Percentiles rank a stretch among this genome's conserved stretches.
phyloP scores from a whole-genome alignment of 495 filamentous ascomycete genomes.

The Penicillium crystallinum region DNA sequence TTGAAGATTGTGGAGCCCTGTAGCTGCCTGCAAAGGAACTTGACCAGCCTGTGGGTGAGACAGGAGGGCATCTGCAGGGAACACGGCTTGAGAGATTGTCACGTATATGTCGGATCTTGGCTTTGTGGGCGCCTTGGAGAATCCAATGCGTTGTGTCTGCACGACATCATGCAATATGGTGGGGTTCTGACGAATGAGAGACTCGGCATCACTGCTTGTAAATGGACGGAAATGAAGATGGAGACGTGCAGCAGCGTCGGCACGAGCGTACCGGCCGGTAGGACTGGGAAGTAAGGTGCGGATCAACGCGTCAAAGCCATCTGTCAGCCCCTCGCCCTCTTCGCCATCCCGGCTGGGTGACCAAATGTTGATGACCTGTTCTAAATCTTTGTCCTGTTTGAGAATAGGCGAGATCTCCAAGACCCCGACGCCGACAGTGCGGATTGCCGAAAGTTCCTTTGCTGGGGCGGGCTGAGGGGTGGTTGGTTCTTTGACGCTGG shows the following conservation, averaged over 20 bases:
- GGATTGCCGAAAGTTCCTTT: constrained; percentile 49
- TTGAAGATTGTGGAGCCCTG: constrained; percentile 71
- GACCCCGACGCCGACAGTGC: constrained; percentile 75
- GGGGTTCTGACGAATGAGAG: constrained; percentile 76
- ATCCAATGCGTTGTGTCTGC: constrained; percentile 85
- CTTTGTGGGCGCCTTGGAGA: constrained; percentile 84
- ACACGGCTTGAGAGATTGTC: constrained; percentile 66
- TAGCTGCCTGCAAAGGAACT: constrained; percentile 55
- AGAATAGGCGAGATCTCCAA: constrained; percentile 75
- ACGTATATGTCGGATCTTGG: constrained; percentile 91
- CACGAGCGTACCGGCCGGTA: constrained; percentile 67
- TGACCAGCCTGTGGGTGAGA: constrained; percentile 75
- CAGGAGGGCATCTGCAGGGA: constrained; percentile 73
- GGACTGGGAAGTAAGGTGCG: constrained; percentile 67
- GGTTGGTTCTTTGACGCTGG: constrained; percentile 44
- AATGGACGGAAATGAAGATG: constrained; percentile 76
- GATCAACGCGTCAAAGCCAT: constrained; percentile 74
- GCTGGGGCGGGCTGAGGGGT: constrained; percentile 24
- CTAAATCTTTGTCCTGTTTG: constrained; percentile 67
- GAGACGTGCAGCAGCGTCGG: constrained; percentile 62
- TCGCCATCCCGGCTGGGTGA: constrained; percentile 54
- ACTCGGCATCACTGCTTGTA: constrained; percentile 65
- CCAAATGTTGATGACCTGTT: constrained; percentile 78
- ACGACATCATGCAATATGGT: constrained; percentile 77
- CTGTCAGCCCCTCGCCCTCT: constrained; percentile 46